Base-by-base conservation (phyloP, 2,329 filamentous ascomycete genomes). In the Aspergillus transmontanensis region DNA sequence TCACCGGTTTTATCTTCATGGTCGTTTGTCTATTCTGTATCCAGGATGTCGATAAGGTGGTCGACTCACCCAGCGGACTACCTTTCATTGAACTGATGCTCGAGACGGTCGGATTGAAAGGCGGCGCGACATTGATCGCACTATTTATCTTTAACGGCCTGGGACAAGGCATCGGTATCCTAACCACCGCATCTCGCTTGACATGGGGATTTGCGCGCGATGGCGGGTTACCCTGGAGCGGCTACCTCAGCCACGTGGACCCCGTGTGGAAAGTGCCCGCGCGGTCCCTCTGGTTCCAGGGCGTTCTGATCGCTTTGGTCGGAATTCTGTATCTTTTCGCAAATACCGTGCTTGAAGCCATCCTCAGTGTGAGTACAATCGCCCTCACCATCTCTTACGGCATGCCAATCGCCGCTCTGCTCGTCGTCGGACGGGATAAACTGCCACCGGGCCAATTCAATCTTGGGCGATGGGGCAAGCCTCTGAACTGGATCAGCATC, bases 241-340 rank as follows among this genome's bases (percentile, higher is more conserved):
- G 64, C 0, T 85, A 84, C 68, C 81, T 86, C 64, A 63, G 76
- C 7, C 69, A 77, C 45, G 75, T 84, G 64, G 78, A 86, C 60
- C 71, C 75, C 0, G 76, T 73, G 0, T 87, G 85, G 85, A 82
- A 82, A 63, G 83, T 83, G 0, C 85, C 85, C 0, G 81, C 78
- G 0, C 82, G 84, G 3, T 80, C 85, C 0, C 76, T 86, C 32
- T 85, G 83, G 81, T 76, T 78, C 1, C 85, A 87, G 66, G 82
- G 83, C 1, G 69, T 75, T n/a, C 59, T 83, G 23, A 80, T 82
- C 56, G 78, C 70, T 2, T 64, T 82, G 11, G 79, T 88, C 10
- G 86, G 85, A n/a, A 68, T 87, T 2, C 78, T 88, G 0, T 86
- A 86, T 66, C 79, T 84, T 0, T 86, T 86, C 61, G 79, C 85